Base-by-base conservation (phyloP, 305 asterid species). In the Euphrasia arctica region DNA sequence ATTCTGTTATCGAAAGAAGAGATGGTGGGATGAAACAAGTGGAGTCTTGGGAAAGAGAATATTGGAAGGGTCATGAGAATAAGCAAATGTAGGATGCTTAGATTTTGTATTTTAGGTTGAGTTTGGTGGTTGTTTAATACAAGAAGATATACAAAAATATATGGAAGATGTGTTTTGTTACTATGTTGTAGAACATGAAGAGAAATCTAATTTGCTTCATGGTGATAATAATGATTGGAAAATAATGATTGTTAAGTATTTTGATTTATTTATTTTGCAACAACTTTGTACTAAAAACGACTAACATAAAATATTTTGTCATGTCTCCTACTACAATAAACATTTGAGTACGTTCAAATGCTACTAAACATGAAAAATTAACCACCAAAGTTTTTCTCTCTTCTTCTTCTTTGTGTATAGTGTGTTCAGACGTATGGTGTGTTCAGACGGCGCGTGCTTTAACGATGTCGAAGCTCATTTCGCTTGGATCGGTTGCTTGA, bases 401-500 rank as follows among this genome's bases (percentile, higher is more conserved):
- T 18, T 18, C 22, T 18, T 10, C 11, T 55, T 54, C 3, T 52
- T 25, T 54, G 36, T 13, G 51, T 22, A 18, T 18, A 1, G 4
- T 3, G 58, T 10, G n/a, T 56, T 64, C 56, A 74, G 41, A 18
- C 13, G 0, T n/a, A 18, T 18, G 22, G 4, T 3, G 58, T 10
- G n/a, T 56, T 64, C 56, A 74, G 41, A 18, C 13, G 0, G 79
- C 79, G 8, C 79, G 74, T 3, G 60, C 63, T 60, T 75, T 75
- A 9, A 75, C 52, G 55, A 75, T 71, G 76, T 75, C 76, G 0
- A 71, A 50, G 62, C 79, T 75, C 79, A 75, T 75, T 61, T 75
- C 76, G 45, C 79, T 83, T 12, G 82, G 83, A 77, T 83, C 90
- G 2, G 90, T 83, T 27, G 86, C 86, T 66, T 83, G 89, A 58